phyloP scores from a whole-genome alignment of 108 stramenopile species.

The Tribonema minus region DNA sequence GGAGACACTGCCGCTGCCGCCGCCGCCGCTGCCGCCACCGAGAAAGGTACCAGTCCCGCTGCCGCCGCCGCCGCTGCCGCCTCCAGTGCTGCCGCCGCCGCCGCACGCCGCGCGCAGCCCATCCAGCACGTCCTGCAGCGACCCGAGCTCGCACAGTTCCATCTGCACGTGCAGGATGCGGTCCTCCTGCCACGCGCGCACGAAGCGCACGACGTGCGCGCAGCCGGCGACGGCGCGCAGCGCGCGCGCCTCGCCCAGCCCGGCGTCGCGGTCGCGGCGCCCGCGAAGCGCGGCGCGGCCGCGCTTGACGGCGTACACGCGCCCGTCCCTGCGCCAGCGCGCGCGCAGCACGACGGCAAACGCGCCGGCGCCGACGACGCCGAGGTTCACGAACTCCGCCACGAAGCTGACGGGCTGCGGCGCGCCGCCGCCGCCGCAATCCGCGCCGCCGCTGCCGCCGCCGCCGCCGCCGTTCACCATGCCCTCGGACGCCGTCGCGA shows the following conservation, averaged over 20 bases:
- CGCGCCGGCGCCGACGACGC: not conserved
- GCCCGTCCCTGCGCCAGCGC: not conserved
- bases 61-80: too few species aligned
- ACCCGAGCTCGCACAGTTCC: constrained; percentile 45
- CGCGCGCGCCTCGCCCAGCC: constrained; percentile 32
- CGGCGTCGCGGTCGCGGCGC: constrained; percentile 19
- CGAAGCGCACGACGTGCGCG: constrained; percentile 14
- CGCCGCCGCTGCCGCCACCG: too few species aligned
- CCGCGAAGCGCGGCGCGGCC: constrained; percentile 31
- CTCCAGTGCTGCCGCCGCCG: too few species aligned
- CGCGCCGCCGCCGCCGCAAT: not conserved
- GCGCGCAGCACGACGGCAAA: not conserved
- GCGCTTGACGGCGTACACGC: constrained; percentile 34
- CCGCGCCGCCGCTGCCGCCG: not conserved
- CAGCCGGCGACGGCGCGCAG: not conserved
- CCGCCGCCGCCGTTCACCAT: too few species aligned
- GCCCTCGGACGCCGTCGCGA: too few species aligned
- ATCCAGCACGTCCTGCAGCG: constrained; percentile 33
- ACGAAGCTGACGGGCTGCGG: not conserved
- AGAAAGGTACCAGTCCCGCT: too few species aligned
- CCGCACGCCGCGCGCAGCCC: constrained; percentile 10
- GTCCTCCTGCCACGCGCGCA: constrained; percentile 46
- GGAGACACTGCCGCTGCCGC: too few species aligned
- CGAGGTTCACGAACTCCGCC: not conserved
- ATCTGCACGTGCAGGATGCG: constrained; percentile 33